phyloP scores from a whole-genome alignment of 352 stramenopile species.

The Pythium sukuiense region DNA sequence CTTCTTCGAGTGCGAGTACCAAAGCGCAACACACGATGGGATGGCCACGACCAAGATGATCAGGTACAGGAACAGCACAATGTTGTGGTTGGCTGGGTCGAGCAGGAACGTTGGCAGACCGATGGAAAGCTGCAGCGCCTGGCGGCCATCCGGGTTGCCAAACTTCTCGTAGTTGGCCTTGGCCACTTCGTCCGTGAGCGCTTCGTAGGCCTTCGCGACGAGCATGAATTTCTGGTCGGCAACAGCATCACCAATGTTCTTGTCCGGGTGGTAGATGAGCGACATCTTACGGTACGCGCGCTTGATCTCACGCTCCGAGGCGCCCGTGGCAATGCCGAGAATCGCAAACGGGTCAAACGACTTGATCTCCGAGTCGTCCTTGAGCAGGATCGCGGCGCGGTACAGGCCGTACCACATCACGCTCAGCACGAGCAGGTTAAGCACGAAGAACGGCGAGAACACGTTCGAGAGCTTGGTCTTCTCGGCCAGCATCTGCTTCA shows the following conservation, averaged over 20 bases:
- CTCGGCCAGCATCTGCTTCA: conserved; percentile 84
- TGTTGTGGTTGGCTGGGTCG: conserved; percentile 97
- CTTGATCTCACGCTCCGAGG: conserved; percentile 96
- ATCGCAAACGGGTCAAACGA: conserved; percentile 98
- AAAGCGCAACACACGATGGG: conserved; percentile 93
- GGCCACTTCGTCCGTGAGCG: conserved; percentile 94
- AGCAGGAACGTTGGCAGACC: conserved; percentile 97
- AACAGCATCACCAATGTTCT: conserved; percentile 96
- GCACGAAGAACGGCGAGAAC: conserved; percentile 75
- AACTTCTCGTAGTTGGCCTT: conserved; percentile 99
- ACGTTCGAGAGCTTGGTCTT: conserved; percentile 85
- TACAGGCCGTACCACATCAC: conserved; percentile 85
- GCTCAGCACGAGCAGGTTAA: conserved; percentile 73
- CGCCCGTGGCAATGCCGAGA: conserved; percentile 90
- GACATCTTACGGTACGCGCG: conserved; percentile 92
- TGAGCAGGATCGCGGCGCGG: conserved; percentile 90
- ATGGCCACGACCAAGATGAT: conserved; percentile 98
- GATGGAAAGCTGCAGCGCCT: conserved; percentile 95
- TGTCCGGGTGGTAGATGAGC: conserved; percentile 93
- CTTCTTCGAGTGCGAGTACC: conserved; percentile 97
- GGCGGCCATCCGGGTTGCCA: conserved; percentile 98
- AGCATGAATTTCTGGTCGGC: conserved; percentile 99
- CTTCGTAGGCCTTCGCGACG: conserved; percentile 94
- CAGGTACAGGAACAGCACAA: conserved; percentile 98
- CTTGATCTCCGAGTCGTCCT: conserved; percentile 97